Evolutionary conservation across 2,329 filamentous ascomycete genomes (phyloP).

Genomic region (Trichoderma sp.): DNA sequence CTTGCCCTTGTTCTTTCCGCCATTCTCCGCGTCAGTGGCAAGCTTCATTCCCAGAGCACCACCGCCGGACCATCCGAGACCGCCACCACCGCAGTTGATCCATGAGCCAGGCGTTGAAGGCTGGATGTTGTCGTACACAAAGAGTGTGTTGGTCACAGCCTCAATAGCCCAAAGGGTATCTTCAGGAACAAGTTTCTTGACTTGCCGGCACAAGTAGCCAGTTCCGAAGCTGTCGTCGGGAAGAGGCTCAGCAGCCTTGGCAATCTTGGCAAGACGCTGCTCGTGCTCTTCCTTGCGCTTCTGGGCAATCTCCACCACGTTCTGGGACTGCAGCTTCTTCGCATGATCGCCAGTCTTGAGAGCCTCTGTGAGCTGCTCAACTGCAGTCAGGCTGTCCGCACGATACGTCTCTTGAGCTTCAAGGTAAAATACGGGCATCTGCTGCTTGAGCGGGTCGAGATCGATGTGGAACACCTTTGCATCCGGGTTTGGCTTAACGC

Average conservation of each 20-base stretch:
- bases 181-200: conserved; percentile 38
- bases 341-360: conserved; percentile 52
- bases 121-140: conserved; percentile 71
- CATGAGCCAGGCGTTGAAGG: conserved; percentile 68
- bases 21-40: conserved; percentile 51
- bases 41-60: conserved; percentile 76
- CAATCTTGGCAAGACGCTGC: conserved; percentile 61
- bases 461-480: conserved; percentile 65
- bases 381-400: conserved; percentile 63
- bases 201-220: conserved; percentile 38
- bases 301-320: conserved; percentile 34
- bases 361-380: conserved; percentile 69
- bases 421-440: conserved; percentile 75
- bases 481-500: conserved; percentile 55
- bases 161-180: conserved; percentile 75
- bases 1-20: conserved; percentile 48
- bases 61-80: conserved; percentile 79
- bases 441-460: conserved; percentile 66
- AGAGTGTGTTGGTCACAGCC: conserved; percentile 70
- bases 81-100: conserved; percentile 81
- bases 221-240: conserved; percentile 55
- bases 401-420: conserved; percentile 65
- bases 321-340: conserved; percentile 37
- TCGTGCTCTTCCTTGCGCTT: conserved; percentile 59
- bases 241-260: conserved; percentile 56